Percentiles rank a stretch among this genome's conserved stretches.
These are phyloP conservation scores for Aspergillus spinulosporus DNA, from an alignment of 2,329 filamentous ascomycete genomes.

Conservation along the genomic window DNA sequence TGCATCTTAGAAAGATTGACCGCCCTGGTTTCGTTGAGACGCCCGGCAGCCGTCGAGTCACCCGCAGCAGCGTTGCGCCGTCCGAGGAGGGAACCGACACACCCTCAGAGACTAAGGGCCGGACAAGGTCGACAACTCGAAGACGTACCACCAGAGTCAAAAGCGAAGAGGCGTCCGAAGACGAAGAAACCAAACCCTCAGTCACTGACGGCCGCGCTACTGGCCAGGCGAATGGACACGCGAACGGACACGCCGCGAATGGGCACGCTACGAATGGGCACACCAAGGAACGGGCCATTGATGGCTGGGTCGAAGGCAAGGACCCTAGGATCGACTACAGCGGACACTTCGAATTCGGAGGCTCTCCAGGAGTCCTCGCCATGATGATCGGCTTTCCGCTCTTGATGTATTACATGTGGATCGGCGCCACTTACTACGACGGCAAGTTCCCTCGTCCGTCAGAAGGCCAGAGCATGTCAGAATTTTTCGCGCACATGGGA, in stretches of 20 bases:
- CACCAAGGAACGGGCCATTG: conserved; percentile 33
- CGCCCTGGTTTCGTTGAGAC: conserved; percentile 56
- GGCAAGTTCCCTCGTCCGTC: conserved; percentile 72
- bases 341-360: conserved; percentile 77
- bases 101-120: conserved; percentile 22
- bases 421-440: conserved; percentile 88
- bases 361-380: conserved; percentile 71
- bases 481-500: conserved; percentile 72
- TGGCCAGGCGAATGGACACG: neutral
- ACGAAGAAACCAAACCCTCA: conserved; percentile 22
- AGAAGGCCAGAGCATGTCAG: conserved; percentile 64
- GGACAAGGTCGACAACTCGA: conserved; percentile 31
- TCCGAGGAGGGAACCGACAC: conserved; percentile 35
- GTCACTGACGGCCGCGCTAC: conserved; percentile 23
- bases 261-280: neutral
- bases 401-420: conserved; percentile 99
- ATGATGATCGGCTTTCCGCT: conserved; percentile 94
- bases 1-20: conserved; percentile 49
- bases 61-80: conserved; percentile 43
- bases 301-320: conserved; percentile 44
- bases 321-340: conserved; percentile 49
- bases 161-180: conserved; percentile 29
- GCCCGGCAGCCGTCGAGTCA: conserved; percentile 45
- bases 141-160: conserved; percentile 34
- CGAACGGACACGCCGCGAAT: conserved; percentile 17